Base-by-base conservation (phyloP, 345 rosid species). In the Euphorbia pulcherrima region DNA sequence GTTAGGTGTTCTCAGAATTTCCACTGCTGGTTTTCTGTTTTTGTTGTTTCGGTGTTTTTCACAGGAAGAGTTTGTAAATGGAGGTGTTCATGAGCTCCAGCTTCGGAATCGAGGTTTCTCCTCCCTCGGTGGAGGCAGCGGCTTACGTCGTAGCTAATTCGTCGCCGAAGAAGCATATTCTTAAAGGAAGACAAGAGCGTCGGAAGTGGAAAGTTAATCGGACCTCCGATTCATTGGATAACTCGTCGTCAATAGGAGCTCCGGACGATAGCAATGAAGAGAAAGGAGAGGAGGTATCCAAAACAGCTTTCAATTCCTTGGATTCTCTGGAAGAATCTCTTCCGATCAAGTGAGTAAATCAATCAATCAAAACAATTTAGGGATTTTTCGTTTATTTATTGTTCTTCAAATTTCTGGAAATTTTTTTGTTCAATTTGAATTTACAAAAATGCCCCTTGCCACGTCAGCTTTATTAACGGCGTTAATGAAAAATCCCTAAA, bases 211-310 rank as follows among this genome's bases (percentile, higher is more conserved):
- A 54, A 44, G 23, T 24, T 26, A 55, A 40, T 54, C 54, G 47
- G 47, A 41, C 13, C 47, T 41, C 47, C 47, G 4, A 68, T 21
- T 68, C 73, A 1, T 79, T 84, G 29, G 84, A 73, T 14, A 81
- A 82, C 59, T 85, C 84, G 6, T 88, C 94, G 23, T 90, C 94
- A 28, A 82, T 90, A 64, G 90, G 92, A 50, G 76, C 72, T 26
- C 87, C 89, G 1, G 87, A 70, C 47, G 88, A 76, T 6, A 82
- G 76, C 65, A 83, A 71, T 2, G 80, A n/a, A n/a, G n/a, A 77
- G 0, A 81, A 80, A 24, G 83, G 66, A 1, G 77, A 75, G 16
- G 84, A 74, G 4, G 80, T 90, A 1, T 75, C 78, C 1, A 70
- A 60, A 21, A 60, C 61, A 33, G 74, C 54, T 16, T 29, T 83